Evolutionary conservation across 192 early-diverging fungal species (phyloP).

Genomic region (Backusella australiensis): DNA sequence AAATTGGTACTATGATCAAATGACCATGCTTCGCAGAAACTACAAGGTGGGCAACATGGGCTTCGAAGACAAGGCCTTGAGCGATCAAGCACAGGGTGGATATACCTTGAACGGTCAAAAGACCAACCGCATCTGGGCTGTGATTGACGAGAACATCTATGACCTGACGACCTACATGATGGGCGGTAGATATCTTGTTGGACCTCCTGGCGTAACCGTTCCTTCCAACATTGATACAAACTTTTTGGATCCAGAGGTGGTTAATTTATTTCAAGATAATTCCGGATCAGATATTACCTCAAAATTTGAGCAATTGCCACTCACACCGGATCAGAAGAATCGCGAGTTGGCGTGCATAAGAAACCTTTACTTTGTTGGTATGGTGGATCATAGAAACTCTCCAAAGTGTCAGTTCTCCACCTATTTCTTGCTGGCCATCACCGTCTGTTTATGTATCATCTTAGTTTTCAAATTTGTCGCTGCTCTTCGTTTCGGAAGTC

Average conservation of each 20-base stretch:
- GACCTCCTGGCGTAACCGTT: conserved; percentile 38
- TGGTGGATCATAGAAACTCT: conserved; percentile 81
- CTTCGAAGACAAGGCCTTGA: conserved; percentile 51
- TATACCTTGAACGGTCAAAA: conserved; percentile 29
- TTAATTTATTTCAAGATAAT: conserved; percentile 61
- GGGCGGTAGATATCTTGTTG: conserved; percentile 42
- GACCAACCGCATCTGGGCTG: conserved; percentile 51
- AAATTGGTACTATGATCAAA: conserved; percentile 67
- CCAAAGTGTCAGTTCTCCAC: conserved; percentile 74
- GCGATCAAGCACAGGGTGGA: conserved; percentile 44
- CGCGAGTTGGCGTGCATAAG: conserved; percentile 72
- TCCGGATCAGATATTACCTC: conserved; percentile 62
- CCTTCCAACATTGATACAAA: conserved; percentile 42
- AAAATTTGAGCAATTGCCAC: conserved; percentile 53
- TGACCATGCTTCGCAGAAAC: conserved; percentile 55
- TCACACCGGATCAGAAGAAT: conserved; percentile 39
- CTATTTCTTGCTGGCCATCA: conserved; percentile 78
- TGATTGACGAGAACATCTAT: conserved; percentile 68
- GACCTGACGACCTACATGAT: conserved; percentile 69
- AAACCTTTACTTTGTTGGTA: conserved; percentile 81
- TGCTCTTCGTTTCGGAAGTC: conserved; percentile 68
- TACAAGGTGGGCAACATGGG: conserved; percentile 69
- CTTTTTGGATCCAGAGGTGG: conserved; percentile 58
- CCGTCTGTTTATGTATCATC: conserved; percentile 76
- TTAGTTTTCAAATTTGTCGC: conserved; percentile 79